Evolutionary conservation across 331 rosid species (phyloP).

Genomic region (Quercus phellos): DNA sequence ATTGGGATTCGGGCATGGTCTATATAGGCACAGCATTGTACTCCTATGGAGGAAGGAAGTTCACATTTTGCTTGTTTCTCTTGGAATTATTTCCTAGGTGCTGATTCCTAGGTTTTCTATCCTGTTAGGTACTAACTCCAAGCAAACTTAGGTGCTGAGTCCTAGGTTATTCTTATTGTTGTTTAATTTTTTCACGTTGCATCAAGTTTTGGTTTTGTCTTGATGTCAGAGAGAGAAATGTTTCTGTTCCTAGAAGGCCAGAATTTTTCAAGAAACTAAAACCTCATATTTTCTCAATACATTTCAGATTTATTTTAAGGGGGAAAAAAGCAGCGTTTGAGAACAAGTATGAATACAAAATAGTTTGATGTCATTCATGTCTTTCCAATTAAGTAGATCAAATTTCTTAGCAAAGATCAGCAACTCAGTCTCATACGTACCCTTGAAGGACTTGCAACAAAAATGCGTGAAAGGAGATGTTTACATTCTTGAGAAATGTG

Average conservation of each 20-base stretch:
- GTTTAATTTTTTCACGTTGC: too few species aligned
- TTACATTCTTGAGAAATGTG: slow-evolving; percentile 87
- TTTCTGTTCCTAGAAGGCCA: background rate
- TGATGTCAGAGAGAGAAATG: too few species aligned
- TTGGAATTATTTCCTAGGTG: too few species aligned
- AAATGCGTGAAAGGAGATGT: slow-evolving; percentile 73
- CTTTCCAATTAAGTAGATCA: background rate
- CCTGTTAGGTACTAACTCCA: too few species aligned
- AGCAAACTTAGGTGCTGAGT: too few species aligned
- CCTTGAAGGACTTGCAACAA: slow-evolving; percentile 63
- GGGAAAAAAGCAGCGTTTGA: background rate
- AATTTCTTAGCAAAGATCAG: background rate
- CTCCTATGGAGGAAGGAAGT: too few species aligned
- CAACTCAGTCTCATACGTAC: slow-evolving; percentile 29
- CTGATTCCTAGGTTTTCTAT: too few species aligned
- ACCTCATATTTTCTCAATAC: background rate
- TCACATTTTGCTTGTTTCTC: too few species aligned
- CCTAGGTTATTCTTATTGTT: too few species aligned
- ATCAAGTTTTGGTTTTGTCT: too few species aligned
- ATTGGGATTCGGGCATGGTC: too few species aligned
- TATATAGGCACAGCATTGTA: too few species aligned
- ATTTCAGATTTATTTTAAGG: background rate
- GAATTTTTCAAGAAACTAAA: background rate
- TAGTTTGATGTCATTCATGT: slow-evolving; percentile 8
- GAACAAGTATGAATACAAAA: slow-evolving; percentile 10